These are phyloP conservation scores for Liquidambar formosana DNA, from an alignment of 164 flowering plant genomes.

Conservation along the genomic window DNA sequence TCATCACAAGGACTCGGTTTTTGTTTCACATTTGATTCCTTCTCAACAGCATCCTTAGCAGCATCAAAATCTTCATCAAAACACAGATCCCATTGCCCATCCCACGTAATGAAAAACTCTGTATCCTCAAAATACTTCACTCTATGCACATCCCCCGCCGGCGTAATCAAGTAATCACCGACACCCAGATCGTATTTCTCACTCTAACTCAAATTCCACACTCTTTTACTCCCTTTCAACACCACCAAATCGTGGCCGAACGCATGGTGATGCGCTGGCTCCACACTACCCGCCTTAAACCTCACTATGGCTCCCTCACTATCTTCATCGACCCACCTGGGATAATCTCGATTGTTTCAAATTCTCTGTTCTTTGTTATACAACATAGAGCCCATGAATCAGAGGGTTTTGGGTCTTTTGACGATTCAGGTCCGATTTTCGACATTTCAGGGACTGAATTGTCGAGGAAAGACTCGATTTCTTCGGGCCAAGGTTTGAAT, in stretches of 20 bases:
- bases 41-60: slow-evolving; percentile 53
- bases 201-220: slow-evolving; percentile 80
- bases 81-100: slow-evolving; percentile 90
- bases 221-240: slow-evolving; percentile 75
- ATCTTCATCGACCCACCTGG: slow-evolving; percentile 93
- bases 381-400: slow-evolving; percentile 53
- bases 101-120: slow-evolving; percentile 95
- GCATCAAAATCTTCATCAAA: slow-evolving; percentile 79
- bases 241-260: slow-evolving; percentile 93
- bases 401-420: neutral
- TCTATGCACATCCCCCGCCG: slow-evolving; percentile 84
- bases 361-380: slow-evolving; percentile 53
- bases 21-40: slow-evolving; percentile 22
- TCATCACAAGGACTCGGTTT: too few species aligned
- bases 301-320: slow-evolving; percentile 72
- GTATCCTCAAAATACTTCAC: slow-evolving; percentile 87
- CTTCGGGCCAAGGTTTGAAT: slow-evolving; percentile 61
- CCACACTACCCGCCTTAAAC: slow-evolving; percentile 87
- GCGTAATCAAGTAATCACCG: slow-evolving; percentile 86
- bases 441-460: slow-evolving; percentile 64
- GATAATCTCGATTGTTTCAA: slow-evolving; percentile 61
- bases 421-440: slow-evolving; percentile 34
- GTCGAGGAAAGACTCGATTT: slow-evolving; percentile 54
- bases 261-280: slow-evolving; percentile 94
- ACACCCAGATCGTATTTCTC: slow-evolving; percentile 58